phyloP scores from a whole-genome alignment of 768 basidiomycete species.

The Filobasidium wieringae region DNA sequence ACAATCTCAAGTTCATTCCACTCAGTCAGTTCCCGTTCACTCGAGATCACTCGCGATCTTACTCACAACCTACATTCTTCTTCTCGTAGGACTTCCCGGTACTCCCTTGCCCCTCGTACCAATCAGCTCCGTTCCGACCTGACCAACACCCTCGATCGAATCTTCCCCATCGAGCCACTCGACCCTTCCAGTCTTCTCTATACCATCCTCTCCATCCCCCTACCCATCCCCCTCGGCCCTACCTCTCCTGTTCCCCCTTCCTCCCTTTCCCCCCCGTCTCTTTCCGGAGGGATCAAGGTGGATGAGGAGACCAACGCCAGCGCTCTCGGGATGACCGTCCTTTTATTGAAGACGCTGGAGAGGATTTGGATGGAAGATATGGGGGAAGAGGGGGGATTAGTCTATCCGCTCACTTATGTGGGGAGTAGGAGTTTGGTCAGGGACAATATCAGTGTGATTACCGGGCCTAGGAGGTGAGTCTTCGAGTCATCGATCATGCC shows the following conservation, averaged over 20 bases:
- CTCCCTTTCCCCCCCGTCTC: conserved; percentile 49
- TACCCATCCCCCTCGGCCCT: conserved; percentile 67
- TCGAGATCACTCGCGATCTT: too few relatives aligned
- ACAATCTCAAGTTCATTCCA: too few relatives aligned
- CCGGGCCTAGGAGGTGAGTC: conserved; percentile 81
- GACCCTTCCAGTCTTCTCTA: conserved; percentile 78
- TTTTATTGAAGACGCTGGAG: conserved; percentile 70
- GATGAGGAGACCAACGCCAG: conserved; percentile 80
- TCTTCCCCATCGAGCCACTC: conserved; percentile 81
- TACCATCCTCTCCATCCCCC: conserved; percentile 71
- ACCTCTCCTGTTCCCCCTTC: conserved; percentile 78
- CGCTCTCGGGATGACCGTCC: conserved; percentile 79
- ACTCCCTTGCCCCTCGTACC: conserved; percentile 38
- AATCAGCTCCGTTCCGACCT: conserved; percentile 39
- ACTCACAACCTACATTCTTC: too few relatives aligned
- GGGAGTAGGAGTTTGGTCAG: conserved; percentile 83
- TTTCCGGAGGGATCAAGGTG: conserved; percentile 43
- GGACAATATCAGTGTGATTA: conserved; percentile 88
- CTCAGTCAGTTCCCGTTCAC: too few relatives aligned
- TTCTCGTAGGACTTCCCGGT: neutral
- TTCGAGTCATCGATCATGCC: neutral
- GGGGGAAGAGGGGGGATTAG: conserved; percentile 44
- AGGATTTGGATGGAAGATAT: conserved; percentile 48
- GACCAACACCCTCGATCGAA: conserved; percentile 58
- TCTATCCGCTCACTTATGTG: conserved; percentile 81